Percentiles rank a stretch among this genome's conserved stretches.
Conservation (phyloP, 2,329 filamentous ascomycete genomes). For the Neofusicoccum cordaticola region DNA sequence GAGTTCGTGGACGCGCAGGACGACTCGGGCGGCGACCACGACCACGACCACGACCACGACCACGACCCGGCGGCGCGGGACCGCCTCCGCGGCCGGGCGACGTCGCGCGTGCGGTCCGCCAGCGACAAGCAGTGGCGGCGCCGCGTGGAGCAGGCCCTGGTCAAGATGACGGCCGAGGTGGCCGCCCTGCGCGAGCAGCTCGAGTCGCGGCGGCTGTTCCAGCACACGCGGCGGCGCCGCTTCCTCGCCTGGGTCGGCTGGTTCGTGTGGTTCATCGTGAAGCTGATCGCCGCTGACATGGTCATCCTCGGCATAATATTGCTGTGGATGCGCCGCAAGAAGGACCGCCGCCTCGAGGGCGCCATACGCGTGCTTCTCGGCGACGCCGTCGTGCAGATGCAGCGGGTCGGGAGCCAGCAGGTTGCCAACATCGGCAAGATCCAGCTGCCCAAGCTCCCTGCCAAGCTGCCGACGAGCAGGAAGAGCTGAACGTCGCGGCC, state of each 20-base stretch:
- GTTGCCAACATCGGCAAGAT: conserved; percentile 23
- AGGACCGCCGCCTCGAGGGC: conserved; percentile 70
- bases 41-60: conserved; percentile 28
- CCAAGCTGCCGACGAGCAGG: conserved; percentile 23
- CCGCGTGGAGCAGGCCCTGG: conserved; percentile 79
- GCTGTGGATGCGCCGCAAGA: conserved; percentile 69
- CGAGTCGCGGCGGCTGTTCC: conserved; percentile 70
- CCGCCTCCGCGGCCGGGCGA: neutral
- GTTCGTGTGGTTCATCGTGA: conserved; percentile 65
- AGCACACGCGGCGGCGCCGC: conserved; percentile 60
- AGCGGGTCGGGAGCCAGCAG: conserved; percentile 30
- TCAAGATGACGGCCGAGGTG: conserved; percentile 87
- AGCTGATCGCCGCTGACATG: conserved; percentile 72
- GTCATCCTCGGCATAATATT: conserved; percentile 64
- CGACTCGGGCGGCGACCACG: conserved; percentile 37
- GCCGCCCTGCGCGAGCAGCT: conserved; percentile 91
- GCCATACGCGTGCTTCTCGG: conserved; percentile 65
- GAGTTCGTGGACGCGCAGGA: conserved; percentile 51
- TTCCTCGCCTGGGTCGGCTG: conserved; percentile 69
- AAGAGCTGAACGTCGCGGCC: conserved; percentile 11
- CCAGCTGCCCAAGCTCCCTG: conserved; percentile 26
- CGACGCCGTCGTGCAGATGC: conserved; percentile 41
- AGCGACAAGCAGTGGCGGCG: conserved; percentile 66
- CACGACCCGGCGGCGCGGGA: conserved; percentile 6
- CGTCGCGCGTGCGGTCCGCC: neutral